Base-by-base conservation (phyloP, 1,139 yeast genomes). In the Debaryomycetaceae sp. region DNA sequence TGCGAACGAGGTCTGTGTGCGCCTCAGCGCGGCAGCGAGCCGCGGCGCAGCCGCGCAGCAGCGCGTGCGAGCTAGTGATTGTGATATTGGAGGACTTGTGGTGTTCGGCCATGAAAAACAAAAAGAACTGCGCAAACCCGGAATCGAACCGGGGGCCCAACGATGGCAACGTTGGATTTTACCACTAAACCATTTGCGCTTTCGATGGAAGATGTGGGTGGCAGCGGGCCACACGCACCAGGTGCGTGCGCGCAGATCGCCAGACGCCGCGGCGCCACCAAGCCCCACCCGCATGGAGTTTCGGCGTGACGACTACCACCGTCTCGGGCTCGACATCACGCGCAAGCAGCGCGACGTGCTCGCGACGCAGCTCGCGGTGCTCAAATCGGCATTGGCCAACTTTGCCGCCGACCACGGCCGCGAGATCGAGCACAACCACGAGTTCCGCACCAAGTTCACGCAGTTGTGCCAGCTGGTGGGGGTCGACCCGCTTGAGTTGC, bases 391-490 rank as follows among this genome's bases (percentile, higher is more conserved):
- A 0, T 55, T 80, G 27, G 58, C 78, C 16, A 69, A 68, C 37
- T 78, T 78, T 55, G 88, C 89, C n/a, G 61, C 59, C 31, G 76
- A 72, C 11, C 78, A 79, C 45, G 71, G 74, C 17, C 61, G 66
- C 10, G 88, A 83, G 44, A 79, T 86, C 34, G 60, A 72, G 33
- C 65, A 62, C 34, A 80, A 83, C 47, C 68, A 78, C 2, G 78
- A 78, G 37, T 78, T 84, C 49, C 58, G 91, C 27, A 61, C 70
- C 17, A 79, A 82, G 48, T 85, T 86, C 55, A 75, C 84, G 28
- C 73, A 75, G 38, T 78, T 86, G 68, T 83, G 95, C 45, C 65
- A 70, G 15, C 77, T 82, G 46, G 78, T 84, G 13, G 95, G 95
- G 1, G 77, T 85, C n/a, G 95, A 86, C 49, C 91, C 95, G 1